Base-by-base conservation (phyloP, 495 filamentous ascomycete species). In the Neurospora sp. region DNA sequence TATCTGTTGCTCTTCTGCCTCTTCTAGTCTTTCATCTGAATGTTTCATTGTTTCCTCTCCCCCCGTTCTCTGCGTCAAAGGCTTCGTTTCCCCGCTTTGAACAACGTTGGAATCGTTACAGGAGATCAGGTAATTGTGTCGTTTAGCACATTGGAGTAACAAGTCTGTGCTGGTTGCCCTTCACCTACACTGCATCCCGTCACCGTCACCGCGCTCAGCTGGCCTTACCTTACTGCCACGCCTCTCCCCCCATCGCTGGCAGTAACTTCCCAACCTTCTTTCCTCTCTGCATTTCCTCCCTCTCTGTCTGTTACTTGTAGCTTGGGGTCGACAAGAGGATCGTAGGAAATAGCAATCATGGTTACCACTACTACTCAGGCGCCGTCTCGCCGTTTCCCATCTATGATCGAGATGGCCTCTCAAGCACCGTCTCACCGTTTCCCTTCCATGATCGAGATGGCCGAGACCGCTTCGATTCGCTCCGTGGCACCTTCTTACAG, bases 401-500 rank as follows among this genome's bases (percentile, higher is more conserved):
- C 53, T 35, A 61, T 61, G 53, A 61, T 61, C 22, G 53, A 61
- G 53, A 31, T 61, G 53, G 53, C 53, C 53, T 61, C 53, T 27
- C 53, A 61, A 35, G 22, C 53, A 35, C 53, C 53, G 12, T 14
- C 53, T 61, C 53, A 27, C 22, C 53, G 22, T 61, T 61, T 61
- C 22, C 53, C 53, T 61, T 61, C 53, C 7, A 61, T 61, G 53
- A 61, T 61, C 12, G 53, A 61, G 22, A 61, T 61, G 53, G 53
- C 53, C 53, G 85, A 87, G 74, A 86, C 85, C n/a, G 84, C 84
- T 9, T 87, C 85, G 22, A 83, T 86, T 69, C 81, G 81, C 53
- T 86, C 85, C n/a, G 84, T 84, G 3, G 84, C 85, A 4, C 86
- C 86, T 2, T 87, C 86, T 9, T 87, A 87, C 75, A 82, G 84